Conservation (phyloP, 106 monocot species). For the Chionographis japonica region DNA sequence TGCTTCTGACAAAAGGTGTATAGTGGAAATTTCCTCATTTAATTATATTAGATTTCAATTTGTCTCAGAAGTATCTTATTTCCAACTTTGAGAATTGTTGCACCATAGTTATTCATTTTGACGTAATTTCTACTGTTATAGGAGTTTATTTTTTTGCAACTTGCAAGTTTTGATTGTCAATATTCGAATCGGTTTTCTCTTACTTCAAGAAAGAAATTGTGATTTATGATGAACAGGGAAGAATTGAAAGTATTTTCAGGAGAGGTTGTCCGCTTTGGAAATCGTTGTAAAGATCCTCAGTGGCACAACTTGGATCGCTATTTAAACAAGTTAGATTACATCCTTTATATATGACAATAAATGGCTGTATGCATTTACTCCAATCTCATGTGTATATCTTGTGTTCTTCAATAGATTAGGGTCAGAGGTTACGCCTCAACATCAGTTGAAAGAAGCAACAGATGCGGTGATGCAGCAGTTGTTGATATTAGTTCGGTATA, state of each 20-base stretch:
- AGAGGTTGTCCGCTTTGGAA: slow-evolving; percentile 82
- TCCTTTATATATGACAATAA: neutral
- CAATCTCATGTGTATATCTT: neutral
- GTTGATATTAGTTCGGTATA: slow-evolving; percentile 27
- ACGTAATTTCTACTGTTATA: too few relatives aligned
- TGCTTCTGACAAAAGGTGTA: slow-evolving; percentile 77
- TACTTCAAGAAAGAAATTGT: neutral
- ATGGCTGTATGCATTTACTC: neutral
- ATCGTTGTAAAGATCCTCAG: slow-evolving; percentile 81
- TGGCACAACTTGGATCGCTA: slow-evolving; percentile 87
- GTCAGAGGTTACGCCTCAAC: slow-evolving; percentile 28
- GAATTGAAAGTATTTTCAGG: slow-evolving; percentile 70
- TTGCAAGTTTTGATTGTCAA: too few relatives aligned
- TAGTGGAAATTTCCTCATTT: neutral
- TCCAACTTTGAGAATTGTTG: too few relatives aligned
- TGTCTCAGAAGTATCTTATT: too few relatives aligned
- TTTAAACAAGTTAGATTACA: slow-evolving; percentile 57
- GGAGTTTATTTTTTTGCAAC: neutral
- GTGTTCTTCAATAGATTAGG: slow-evolving; percentile 38
- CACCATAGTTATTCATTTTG: neutral
- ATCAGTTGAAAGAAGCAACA: slow-evolving; percentile 27
- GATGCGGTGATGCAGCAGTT: slow-evolving; percentile 21
- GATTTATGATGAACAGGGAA: slow-evolving; percentile 38
- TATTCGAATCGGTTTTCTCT: neutral
- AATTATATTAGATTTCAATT: too few relatives aligned